Conservation (phyloP, 192 early-diverging fungal genomes). For the Podila epigama region DNA sequence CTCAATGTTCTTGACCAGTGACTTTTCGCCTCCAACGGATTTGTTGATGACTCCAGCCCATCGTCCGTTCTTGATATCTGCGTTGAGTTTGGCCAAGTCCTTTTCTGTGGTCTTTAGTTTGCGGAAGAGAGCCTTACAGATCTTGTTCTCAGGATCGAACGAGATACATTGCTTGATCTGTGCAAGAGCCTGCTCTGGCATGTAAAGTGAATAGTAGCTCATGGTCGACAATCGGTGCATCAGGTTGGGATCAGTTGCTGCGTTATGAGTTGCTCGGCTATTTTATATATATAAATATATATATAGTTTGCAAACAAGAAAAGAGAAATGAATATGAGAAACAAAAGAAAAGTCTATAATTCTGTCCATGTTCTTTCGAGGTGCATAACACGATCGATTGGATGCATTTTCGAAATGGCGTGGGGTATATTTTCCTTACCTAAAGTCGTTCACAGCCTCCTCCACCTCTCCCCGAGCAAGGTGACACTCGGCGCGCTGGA, state of each 20-base stretch:
- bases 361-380: not conserved
- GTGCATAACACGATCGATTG: too few relatives aligned
- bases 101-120: constrained; percentile 81
- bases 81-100: constrained; percentile 65
- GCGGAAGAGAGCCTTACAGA: constrained; percentile 81
- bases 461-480: constrained; percentile 78
- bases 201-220: constrained; percentile 72
- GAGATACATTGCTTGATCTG: constrained; percentile 87
- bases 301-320: not conserved
- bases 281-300: constrained; percentile 11
- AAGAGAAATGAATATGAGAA: not conserved
- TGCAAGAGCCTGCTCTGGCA: constrained; percentile 71
- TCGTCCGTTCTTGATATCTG: constrained; percentile 60
- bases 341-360: not conserved
- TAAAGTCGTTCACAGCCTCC: constrained; percentile 83
- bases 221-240: constrained; percentile 73
- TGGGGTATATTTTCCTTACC: constrained; percentile 40
- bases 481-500: constrained; percentile 78
- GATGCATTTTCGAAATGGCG: not conserved
- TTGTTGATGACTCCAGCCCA: constrained; percentile 67
- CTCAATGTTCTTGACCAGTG: constrained; percentile 20
- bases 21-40: constrained; percentile 56
- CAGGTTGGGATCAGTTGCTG: constrained; percentile 69
- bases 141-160: constrained; percentile 91
- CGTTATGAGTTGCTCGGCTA: constrained; percentile 77